These are phyloP conservation scores for Stentor coeruleus DNA, from an alignment of 73 alveolate species.

Conservation along the genomic window DNA sequence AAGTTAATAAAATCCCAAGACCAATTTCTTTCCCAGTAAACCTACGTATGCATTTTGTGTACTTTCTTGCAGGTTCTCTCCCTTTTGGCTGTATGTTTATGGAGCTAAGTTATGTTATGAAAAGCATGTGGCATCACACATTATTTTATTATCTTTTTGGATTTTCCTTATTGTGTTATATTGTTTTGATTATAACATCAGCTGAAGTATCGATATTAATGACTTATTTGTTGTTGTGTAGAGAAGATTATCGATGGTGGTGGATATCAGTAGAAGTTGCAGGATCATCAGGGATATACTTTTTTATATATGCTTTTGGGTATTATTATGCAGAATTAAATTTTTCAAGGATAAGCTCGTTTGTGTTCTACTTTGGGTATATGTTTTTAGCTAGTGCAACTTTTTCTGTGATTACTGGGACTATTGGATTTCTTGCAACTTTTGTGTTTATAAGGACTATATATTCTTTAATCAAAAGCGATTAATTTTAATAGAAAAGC, in stretches of 20 bases:
- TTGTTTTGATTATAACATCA: slow-evolving; percentile 34
- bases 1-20: slow-evolving; percentile 32
- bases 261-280: slow-evolving; percentile 43
- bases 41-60: slow-evolving; percentile 21
- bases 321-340: slow-evolving; percentile 30
- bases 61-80: slow-evolving; percentile 38
- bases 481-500: too few relatives aligned
- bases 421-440: slow-evolving; percentile 51
- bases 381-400: slow-evolving; percentile 37
- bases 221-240: slow-evolving; percentile 27
- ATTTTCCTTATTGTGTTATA: slow-evolving; percentile 28
- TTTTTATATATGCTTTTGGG: slow-evolving; percentile 35
- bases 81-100: slow-evolving; percentile 34
- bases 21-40: slow-evolving; percentile 7
- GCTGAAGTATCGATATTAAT: slow-evolving; percentile 46
- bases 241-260: slow-evolving; percentile 42
- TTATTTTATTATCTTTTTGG: slow-evolving; percentile 39
- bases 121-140: slow-evolving; percentile 38
- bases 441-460: slow-evolving; percentile 33
- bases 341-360: slow-evolving; percentile 35
- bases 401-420: slow-evolving; percentile 37
- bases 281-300: slow-evolving; percentile 45
- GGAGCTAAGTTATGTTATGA: slow-evolving; percentile 39
- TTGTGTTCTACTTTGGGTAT: slow-evolving; percentile 40
- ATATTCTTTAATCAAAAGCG: slow-evolving; percentile 30